These are phyloP conservation scores for Herpetomonas muscarum DNA, from an alignment of 208 protist species.

Conservation along the genomic window DNA sequence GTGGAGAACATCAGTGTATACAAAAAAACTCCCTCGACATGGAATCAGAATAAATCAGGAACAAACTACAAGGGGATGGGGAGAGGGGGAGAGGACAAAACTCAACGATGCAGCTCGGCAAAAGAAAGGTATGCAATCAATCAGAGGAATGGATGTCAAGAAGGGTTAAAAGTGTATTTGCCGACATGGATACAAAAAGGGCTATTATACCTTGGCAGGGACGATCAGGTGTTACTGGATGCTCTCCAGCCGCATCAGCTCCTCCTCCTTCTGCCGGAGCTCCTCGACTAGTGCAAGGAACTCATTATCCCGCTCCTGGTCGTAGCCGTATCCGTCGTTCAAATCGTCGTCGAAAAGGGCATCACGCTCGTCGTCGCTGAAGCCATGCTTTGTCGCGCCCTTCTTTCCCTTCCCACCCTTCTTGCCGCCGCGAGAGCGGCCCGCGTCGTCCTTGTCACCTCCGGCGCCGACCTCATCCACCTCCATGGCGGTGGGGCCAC, in stretches of 20 bases:
- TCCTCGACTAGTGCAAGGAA: conserved; percentile 65
- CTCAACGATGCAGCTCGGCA: conserved; percentile 8
- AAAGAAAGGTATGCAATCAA: conserved; percentile 11
- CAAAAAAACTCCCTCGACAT: no score
- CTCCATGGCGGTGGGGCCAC: neutral
- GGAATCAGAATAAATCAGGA: no score
- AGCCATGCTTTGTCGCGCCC: neutral
- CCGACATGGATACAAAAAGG: neutral
- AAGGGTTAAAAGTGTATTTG: neutral
- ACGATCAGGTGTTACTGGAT: neutral
- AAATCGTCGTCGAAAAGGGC: neutral
- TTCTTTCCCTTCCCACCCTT: neutral
- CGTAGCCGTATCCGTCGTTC: conserved; percentile 49
- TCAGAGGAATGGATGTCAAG: conserved; percentile 6
- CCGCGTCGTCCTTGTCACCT: neutral
- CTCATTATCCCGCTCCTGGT: conserved; percentile 59
- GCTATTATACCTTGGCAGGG: neutral
- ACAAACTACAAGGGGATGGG: no score
- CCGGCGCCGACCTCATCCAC: neutral
- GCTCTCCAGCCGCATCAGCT: conserved; percentile 35
- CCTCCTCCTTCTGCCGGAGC: conserved; percentile 45
- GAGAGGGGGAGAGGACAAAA: no score
- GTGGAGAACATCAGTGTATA: no score
- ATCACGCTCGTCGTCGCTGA: neutral
- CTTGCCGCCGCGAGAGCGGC: neutral